These are phyloP conservation scores for Diversispora epigaea DNA, from an alignment of 192 early-diverging fungal species.

Conservation along the genomic window DNA sequence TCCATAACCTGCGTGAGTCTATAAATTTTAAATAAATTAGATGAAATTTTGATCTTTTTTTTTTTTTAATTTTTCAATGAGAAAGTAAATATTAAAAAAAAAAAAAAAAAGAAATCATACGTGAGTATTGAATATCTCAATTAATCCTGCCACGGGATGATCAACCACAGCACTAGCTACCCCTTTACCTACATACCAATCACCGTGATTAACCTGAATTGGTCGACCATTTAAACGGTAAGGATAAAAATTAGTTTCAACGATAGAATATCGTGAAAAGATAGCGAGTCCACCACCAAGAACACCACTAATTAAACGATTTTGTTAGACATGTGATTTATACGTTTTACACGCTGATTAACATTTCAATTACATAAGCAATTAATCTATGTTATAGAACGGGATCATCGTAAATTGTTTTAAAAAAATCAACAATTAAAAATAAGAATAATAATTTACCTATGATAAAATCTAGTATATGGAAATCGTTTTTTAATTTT, in stretches of 20 bases:
- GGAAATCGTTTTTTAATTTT: conserved; percentile 33
- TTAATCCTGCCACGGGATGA: conserved; percentile 51
- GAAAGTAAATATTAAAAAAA: not conserved
- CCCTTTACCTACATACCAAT: conserved; percentile 60
- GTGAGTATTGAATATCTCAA: conserved; percentile 60
- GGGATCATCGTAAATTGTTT: not conserved
- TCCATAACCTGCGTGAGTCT: conserved; percentile 59
- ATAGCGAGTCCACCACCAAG: conserved; percentile 47
- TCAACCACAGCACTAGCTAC: conserved; percentile 46
- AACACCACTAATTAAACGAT: conserved; percentile 35
- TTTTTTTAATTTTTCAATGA: not conserved
- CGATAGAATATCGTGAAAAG: conserved; percentile 49
- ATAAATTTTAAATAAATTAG: not conserved
- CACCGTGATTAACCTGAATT: conserved; percentile 52
- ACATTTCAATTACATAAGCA: conserved; percentile 9
- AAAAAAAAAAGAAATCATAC: conserved; percentile 38
- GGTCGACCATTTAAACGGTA: conserved; percentile 54
- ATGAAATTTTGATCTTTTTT: not conserved
- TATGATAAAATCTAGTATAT: conserved; percentile 40
- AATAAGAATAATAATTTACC: conserved; percentile 41
- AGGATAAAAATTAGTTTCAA: conserved; percentile 40
- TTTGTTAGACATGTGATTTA: conserved; percentile 24
- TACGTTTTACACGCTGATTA: conserved; percentile 30
- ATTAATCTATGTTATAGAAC: not conserved
- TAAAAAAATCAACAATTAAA: no score